These are phyloP conservation scores for Aspergillus baeticus DNA, from an alignment of 495 filamentous ascomycete species.

Conservation along the genomic window DNA sequence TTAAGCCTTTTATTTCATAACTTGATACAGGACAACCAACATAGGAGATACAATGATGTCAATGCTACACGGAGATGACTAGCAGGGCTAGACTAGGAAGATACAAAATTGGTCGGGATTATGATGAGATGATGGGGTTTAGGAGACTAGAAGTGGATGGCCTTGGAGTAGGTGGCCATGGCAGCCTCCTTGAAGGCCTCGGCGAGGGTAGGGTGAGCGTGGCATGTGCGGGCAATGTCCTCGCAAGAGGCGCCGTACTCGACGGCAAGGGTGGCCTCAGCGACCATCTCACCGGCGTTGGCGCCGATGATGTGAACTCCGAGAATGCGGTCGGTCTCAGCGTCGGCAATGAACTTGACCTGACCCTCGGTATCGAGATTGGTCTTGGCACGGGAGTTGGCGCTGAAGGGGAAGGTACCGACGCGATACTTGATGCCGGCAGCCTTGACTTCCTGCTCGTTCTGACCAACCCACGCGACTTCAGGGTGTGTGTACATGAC, in stretches of 20 bases:
- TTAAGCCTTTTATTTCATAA: constrained; percentile 26
- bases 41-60: constrained; percentile 41
- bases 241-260: constrained; percentile 96
- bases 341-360: constrained; percentile 96
- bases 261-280: constrained; percentile 89
- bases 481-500: constrained; percentile 99
- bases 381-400: constrained; percentile 97
- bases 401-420: constrained; percentile 93
- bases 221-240: constrained; percentile 92
- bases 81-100: constrained; percentile 42
- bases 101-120: constrained; percentile 31
- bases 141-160: constrained; percentile 82
- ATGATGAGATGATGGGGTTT: constrained; percentile 24
- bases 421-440: constrained; percentile 84
- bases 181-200: constrained; percentile 99
- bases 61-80: constrained; percentile 48
- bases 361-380: constrained; percentile 95
- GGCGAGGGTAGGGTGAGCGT: constrained; percentile 93
- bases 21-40: constrained; percentile 22
- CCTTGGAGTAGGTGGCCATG: constrained; percentile 95
- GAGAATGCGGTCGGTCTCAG: constrained; percentile 92
- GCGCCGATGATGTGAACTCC: constrained; percentile 96
- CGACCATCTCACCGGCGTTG: constrained; percentile 98
- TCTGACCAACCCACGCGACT: constrained; percentile 98
- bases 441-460: constrained; percentile 92